Conservation (phyloP, 2,329 filamentous ascomycete genomes). For the Escovopsis weberi region DNA sequence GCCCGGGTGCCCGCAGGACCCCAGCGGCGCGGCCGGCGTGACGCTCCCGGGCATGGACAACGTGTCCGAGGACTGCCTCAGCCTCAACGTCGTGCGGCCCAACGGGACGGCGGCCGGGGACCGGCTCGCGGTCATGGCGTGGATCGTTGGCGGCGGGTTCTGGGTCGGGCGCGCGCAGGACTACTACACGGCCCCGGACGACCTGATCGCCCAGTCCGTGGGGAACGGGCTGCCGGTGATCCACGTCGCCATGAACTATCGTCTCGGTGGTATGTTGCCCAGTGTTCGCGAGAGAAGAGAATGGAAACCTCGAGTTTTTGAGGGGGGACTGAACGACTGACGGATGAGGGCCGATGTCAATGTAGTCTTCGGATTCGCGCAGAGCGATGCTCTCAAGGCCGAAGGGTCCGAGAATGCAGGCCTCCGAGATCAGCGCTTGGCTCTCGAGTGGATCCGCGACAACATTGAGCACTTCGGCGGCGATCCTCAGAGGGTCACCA, state of each 20-base stretch:
- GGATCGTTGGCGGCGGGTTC: slow-evolving; percentile 20
- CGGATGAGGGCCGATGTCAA: no score
- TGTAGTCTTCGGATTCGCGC: slow-evolving; percentile 15
- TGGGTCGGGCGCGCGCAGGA: slow-evolving; percentile 17
- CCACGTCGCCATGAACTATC: slow-evolving; percentile 21
- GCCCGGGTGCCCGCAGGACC: slow-evolving; percentile 28
- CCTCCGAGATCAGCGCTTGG: slow-evolving; percentile 36
- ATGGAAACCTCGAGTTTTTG: no score
- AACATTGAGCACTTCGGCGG: slow-evolving; percentile 36
- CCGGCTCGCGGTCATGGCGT: slow-evolving; percentile 23
- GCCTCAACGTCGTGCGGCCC: slow-evolving; percentile 21
- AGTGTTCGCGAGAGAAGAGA: no score
- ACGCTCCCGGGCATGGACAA: slow-evolving; percentile 10
- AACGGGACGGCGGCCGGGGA: slow-evolving; percentile 7
- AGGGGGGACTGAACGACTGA: no score
- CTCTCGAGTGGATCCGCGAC: slow-evolving; percentile 27
- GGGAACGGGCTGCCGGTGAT: slow-evolving; percentile 23
- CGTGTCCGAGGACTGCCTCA: slow-evolving; percentile 23
- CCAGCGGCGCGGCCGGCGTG: slow-evolving; percentile 20
- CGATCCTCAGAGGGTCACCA: slow-evolving; percentile 27
- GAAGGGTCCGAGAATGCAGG: slow-evolving; percentile 28
- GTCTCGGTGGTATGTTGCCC: slow-evolving; percentile 8
- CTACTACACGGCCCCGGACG: slow-evolving; percentile 25
- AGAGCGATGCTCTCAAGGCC: slow-evolving; percentile 9
- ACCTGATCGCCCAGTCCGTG: slow-evolving; percentile 30